Base-by-base conservation (phyloP, 768 basidiomycete genomes). In the Lactifluus subvellereus region DNA sequence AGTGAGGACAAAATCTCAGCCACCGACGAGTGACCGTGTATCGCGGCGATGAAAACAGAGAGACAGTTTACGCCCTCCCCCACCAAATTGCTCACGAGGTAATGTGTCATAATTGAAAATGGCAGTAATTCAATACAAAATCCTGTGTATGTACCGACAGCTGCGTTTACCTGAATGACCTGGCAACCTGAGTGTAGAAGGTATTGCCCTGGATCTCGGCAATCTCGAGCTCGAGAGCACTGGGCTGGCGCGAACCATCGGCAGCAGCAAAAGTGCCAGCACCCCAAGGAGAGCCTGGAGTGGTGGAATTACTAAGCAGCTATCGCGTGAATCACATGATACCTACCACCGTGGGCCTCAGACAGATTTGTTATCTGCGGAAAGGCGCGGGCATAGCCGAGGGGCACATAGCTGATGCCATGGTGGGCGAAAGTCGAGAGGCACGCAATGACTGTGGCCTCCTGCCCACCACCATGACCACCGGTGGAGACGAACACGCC, bases 381-480 rank as follows among this genome's bases (percentile, higher is more conserved):
- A 62, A 82, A 81, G 3, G 79, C 74, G 61, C 75, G 69, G n/a
- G 77, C 75, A 69, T 89, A 89, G 0, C 91, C 91, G 49, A 89
- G 76, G 0, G 92, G 89, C 3, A 90, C 87, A 68, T 75, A 89
- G 71, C 82, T 74, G 33, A 88, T 81, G 20, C 89, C 90, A 61
- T 91, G 88, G 71, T 94, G 90, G 7, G 78, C 72, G 59, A 92
- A 69, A 48, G 86, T 83, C 57, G 81, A 82, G 71, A 90, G 69
- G 40, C 76, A 69, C 57, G 69, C 78, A 40, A 85, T 66, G 51
- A 76, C 78, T 4, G 87, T 88, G 4, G 77, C 63, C 69, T 87
- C 88, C 67, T 94, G 91, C n/a, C 92, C 92, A 62, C 91, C 90
- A 59, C 91, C 90, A 11, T 78, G 83, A n/a, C 79, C 76, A 1